Percentiles rank a stretch among this genome's conserved stretches.
These are phyloP conservation scores for Alnus glutinosa DNA, from an alignment of 306 rosid genomes.

Conservation along the genomic window DNA sequence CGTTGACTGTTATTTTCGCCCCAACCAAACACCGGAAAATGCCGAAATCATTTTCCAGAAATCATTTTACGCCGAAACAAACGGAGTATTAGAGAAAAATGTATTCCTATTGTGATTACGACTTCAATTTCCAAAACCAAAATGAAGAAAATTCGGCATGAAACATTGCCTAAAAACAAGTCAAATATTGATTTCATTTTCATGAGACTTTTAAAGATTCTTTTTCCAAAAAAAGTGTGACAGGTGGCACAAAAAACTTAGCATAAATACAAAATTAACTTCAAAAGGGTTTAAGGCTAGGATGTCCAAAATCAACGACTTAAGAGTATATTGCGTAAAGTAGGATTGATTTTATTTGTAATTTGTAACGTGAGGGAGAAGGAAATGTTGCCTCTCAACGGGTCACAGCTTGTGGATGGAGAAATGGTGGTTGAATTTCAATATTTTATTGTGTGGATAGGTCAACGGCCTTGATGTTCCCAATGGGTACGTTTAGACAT, in stretches of 20 bases:
- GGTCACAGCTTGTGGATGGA: slow-evolving; percentile 5
- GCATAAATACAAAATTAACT: neutral
- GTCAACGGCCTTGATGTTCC: slow-evolving; percentile 24
- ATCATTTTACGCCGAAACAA: no score
- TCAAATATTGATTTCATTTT: neutral
- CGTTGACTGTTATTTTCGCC: no score
- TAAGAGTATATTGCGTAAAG: slow-evolving; percentile 18
- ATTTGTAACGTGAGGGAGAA: slow-evolving; percentile 36
- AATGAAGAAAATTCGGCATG: neutral
- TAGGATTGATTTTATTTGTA: slow-evolving; percentile 6
- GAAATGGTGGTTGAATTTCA: neutral
- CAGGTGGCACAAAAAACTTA: neutral
- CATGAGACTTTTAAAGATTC: neutral
- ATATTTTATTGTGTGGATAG: neutral
- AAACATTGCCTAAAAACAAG: neutral
- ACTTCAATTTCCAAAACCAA: neutral
- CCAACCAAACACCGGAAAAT: no score
- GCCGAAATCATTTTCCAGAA: no score
- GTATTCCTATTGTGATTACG: neutral
- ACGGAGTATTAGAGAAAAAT: no score
- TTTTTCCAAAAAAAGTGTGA: neutral
- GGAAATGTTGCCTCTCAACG: slow-evolving; percentile 17
- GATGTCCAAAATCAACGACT: neutral
- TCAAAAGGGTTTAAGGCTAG: neutral
- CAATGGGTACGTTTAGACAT: neutral